Percentiles rank a stretch among this genome's conserved stretches.
phyloP scores from a whole-genome alignment of 306 rosid genomes.

The Vachellia collinsii region DNA sequence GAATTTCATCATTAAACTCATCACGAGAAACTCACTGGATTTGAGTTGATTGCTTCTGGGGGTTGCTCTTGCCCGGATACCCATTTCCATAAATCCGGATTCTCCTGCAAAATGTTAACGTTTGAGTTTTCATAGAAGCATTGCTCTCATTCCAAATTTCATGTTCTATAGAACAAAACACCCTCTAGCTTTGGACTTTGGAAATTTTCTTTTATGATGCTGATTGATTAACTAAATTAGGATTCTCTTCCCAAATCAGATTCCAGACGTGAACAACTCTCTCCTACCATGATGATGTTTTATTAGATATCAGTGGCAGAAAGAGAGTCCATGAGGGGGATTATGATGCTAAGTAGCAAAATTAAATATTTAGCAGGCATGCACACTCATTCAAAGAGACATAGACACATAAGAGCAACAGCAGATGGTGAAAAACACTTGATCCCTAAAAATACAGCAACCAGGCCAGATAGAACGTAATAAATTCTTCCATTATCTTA shows the following conservation, averaged over 20 bases:
- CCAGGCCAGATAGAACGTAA: background rate
- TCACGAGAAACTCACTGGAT: conserved; percentile 65
- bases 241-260: conserved; percentile 10
- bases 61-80: conserved; percentile 84
- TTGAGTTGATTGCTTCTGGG: conserved; percentile 60
- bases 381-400: background rate
- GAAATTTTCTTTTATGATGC: background rate
- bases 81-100: conserved; percentile 96
- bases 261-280: conserved; percentile 16
- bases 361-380: background rate
- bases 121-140: conserved; percentile 12
- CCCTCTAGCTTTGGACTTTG: background rate
- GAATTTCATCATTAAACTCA: conserved; percentile 28
- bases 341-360: background rate
- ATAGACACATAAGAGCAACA: background rate
- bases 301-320: conserved; percentile 3
- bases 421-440: background rate
- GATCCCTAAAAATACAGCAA: background rate
- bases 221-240: background rate
- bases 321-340: background rate
- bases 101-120: conserved; percentile 58
- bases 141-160: conserved; percentile 1
- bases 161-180: conserved; percentile 4
- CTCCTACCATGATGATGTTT: background rate
- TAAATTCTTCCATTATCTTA: background rate